Evolutionary conservation across 805 yeast species (phyloP), one percentile per base, ranked within the genome.

Genomic region (Nakazawaea holstii): DNA sequence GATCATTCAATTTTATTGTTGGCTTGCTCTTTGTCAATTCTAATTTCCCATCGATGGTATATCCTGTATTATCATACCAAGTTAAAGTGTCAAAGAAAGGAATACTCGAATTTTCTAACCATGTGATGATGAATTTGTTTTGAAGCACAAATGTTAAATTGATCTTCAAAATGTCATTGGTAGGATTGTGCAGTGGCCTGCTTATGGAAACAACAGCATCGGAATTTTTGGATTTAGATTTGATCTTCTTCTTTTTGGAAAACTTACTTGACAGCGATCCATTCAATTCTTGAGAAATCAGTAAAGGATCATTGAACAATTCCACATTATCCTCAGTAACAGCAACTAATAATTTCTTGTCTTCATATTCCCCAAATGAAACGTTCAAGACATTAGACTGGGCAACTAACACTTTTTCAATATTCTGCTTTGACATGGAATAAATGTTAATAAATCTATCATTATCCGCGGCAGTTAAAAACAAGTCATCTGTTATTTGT

Each of bases 401-500:
- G 3, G 91, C 73, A 13, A 86, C 90, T 48, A 88, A 75, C 2
- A 90, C 86, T 8, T 72, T 64, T 24, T 67, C 65, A 2, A 82
- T 70, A 28, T 65, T 59, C 3, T 50, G 40, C 41, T 68, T 64
- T 30, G 70, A 65, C 2, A 80, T 47, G 9, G 84, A 75, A 59
- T 84, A 82, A 33, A 86, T 68, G 60, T 88, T 88, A 54, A 90
- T 73, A 61, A 87, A 89, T 55, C 97, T 76, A 62, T 91, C 98
- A 51, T 82, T 83, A 32, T 70, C 69, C 1, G 97, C 95, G 44
- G 84, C 76, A 1, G 94, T 82, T 38, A 87, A 62, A 55, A 89
- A 79, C 40, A 66, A 68, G 41, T 75, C 74, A 8, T 65, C 62
- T 8, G 57, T 51, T 15, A 73, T 59, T 6, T 74, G 65, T 33